Conservation (phyloP, 495 filamentous ascomycete genomes). For the Astrocystis sublimbata region DNA sequence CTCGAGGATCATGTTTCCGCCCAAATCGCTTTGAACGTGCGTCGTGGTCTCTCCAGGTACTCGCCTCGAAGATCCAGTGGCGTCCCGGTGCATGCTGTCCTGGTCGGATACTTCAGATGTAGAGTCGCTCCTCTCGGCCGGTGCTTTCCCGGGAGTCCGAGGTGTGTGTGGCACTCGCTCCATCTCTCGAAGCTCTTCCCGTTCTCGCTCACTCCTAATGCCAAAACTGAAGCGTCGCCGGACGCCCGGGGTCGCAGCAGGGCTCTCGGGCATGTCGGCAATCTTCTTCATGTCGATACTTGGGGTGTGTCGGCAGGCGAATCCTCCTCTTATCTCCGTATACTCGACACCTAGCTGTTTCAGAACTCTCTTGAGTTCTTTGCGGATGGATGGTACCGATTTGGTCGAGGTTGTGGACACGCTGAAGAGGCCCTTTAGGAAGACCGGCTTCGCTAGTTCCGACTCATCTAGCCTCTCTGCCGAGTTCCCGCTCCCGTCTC, state of each 20-base stretch:
- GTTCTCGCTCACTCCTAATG: slow-evolving; percentile 61
- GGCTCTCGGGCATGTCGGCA: slow-evolving; percentile 57
- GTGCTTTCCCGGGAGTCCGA: slow-evolving; percentile 44
- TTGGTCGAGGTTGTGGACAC: slow-evolving; percentile 95
- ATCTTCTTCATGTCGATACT: slow-evolving; percentile 84
- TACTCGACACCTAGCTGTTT: slow-evolving; percentile 86
- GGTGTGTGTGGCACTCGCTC: slow-evolving; percentile 51
- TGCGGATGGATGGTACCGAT: slow-evolving; percentile 77
- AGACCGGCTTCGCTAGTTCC: slow-evolving; percentile 83
- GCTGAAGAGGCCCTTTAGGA: slow-evolving; percentile 95
- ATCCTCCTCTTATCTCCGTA: slow-evolving; percentile 89
- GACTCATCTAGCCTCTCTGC: slow-evolving; percentile 54
- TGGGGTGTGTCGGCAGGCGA: slow-evolving; percentile 82
- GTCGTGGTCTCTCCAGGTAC: slow-evolving; percentile 79
- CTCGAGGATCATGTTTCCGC: slow-evolving; percentile 73
- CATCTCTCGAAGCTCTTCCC: slow-evolving; percentile 57
- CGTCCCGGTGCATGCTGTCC: slow-evolving; percentile 59
- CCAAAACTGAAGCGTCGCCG: slow-evolving; percentile 82
- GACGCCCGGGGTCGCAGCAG: slow-evolving; percentile 55
- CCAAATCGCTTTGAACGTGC: slow-evolving; percentile 82
- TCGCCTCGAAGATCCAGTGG: slow-evolving; percentile 41
- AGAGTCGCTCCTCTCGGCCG: slow-evolving; percentile 69
- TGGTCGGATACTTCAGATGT: slow-evolving; percentile 76
- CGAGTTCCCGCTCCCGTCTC: slow-evolving; percentile 53
- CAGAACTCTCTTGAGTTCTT: slow-evolving; percentile 90